Evolutionary conservation across 2,329 filamentous ascomycete genomes (phyloP), one percentile per base, ranked within the genome.

Genomic region (Meredithiella fracta): DNA sequence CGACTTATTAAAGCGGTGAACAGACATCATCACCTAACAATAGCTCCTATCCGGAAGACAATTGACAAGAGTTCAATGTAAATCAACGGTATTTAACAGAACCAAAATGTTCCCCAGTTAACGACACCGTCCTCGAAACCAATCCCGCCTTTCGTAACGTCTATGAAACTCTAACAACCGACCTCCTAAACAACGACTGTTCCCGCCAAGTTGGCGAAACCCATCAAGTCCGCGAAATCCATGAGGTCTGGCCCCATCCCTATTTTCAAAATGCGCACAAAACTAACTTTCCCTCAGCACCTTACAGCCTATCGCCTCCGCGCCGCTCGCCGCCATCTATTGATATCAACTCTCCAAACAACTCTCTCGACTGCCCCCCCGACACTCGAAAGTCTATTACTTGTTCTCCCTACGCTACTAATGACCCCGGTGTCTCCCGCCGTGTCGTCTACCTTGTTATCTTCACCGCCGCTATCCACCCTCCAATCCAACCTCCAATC

Each of bases 131-230:
- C 17, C 64, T 83, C 1, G 65, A 72, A 54, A 71, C 69, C 58
- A 82, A 83, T 60, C 79, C 79, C 0, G 72, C 76, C 22, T 83
- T 83, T 62, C 74, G 76, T n/a, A 68, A 70, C 34, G 70, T 83
- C 3, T 78, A 82, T 65, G 69, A 67, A 15, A 75, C 70, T 11
- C 68, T 83, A 49, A 76, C 74, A 5, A 73, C 70, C 1, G 69
- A 69, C 1, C 64, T 81, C 25, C 70, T 83, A 3, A 78, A 79
- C 60, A 65, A 73, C 0, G 75, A 82, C 65, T 78, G 75, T 1
- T 78, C 79, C 7, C 78, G 77, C 1, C 77, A 72, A 62, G 67
- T 71, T n/a, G 67, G 70, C n/a, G 67, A 68, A 1, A 70, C 70
- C 15, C 73, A 74, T 60, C 72, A 78, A 62, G 71, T 75, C 22